phyloP scores from a whole-genome alignment of 371 early-diverging fungal species.

The Nematocida major region DNA sequence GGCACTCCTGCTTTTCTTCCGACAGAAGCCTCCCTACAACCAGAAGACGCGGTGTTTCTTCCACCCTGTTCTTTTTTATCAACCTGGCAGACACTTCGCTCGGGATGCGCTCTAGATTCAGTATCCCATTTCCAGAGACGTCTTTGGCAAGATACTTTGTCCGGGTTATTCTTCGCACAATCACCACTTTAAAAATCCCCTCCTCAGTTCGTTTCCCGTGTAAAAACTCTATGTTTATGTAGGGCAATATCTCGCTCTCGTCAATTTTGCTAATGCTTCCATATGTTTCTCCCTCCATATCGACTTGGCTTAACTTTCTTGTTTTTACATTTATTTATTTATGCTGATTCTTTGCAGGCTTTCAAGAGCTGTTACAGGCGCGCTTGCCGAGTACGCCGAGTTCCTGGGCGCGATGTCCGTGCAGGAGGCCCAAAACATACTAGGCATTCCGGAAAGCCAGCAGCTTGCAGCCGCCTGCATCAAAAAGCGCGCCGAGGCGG shows the following conservation, averaged over 20 bases:
- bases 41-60: background rate
- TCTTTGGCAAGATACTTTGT: constrained; percentile 13
- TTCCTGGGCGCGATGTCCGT: background rate
- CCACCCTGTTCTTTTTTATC: background rate
- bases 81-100: background rate
- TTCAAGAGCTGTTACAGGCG: background rate
- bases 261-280: constrained; percentile 8
- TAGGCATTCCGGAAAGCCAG: background rate
- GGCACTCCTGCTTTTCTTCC: background rate
- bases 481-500: background rate
- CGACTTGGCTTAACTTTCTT: background rate
- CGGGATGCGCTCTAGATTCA: background rate
- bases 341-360: constrained; percentile 4
- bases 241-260: background rate
- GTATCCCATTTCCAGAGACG: constrained; percentile 30
- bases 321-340: constrained; percentile 4
- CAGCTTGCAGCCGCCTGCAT: background rate
- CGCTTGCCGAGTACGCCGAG: constrained; percentile 5
- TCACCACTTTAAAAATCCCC: constrained; percentile 8
- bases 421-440: background rate
- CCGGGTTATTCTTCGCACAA: background rate
- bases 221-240: background rate
- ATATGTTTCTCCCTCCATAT: constrained; percentile 52
- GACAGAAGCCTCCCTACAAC: constrained; percentile 11
- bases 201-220: background rate